Evolutionary conservation across 768 basidiomycete species (phyloP), one percentile per base, ranked within the genome.

Genomic region (Pleurotus tuber-regium): DNA sequence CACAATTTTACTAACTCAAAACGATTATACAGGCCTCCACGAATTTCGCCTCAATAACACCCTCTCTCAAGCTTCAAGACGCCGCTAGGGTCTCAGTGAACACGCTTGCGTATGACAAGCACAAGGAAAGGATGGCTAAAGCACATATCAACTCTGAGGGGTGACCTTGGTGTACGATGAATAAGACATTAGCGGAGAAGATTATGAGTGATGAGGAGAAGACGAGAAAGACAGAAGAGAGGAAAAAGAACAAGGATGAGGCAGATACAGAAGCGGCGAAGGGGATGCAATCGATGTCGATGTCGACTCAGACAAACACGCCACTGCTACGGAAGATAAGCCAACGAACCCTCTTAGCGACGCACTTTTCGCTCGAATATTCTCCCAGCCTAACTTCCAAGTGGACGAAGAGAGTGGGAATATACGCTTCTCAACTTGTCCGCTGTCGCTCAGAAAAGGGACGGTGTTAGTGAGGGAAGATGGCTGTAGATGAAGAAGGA

Each of bases 61-160:
- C 97, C 7, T 91, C 94, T 4, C 84, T 98, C 70, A 92, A 93
- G 61, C 82, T 98, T 4, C 98, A 98, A 73, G 92, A 95, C 60
- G 87, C 95, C 44, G 97, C 97, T 1, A 86, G 95, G 26, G 80
- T 96, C 57, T 94, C 98, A 58, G 87, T 92, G 51, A 98, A 98
- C 72, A 97, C 97, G 2, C 94, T 92, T 65, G 92, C 87, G 8
- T 98, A 98, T 66, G 86, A 85, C 33, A 97, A 99, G 63, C 86
- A 98, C 67, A 87, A 92, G 56, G 93, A 96, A 66, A 87, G 85
- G 61, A 71, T 92, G 63, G 86, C 92, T 0, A 94, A 98, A 68
- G 89, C 84, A 9, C 82, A 97, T 40, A 98, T 99, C 66, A 84
- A 96, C 11, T 72, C 90, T 31, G 68, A 93, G 92, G 66, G n/a